Base-by-base conservation (phyloP, 441 rosid genomes). In the Bruguiera hainesii region DNA sequence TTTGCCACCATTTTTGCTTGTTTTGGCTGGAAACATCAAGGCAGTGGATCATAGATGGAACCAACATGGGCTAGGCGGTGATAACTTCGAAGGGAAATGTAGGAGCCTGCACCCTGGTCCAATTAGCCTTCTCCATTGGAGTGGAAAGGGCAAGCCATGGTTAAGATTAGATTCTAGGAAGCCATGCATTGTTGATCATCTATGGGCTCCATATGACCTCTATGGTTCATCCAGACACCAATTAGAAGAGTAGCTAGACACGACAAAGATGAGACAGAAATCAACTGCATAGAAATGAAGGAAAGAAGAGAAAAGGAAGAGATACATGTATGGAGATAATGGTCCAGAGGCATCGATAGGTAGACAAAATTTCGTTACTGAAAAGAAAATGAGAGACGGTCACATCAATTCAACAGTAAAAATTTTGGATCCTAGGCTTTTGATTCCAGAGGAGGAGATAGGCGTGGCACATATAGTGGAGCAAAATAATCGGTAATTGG, bases 71-170 rank as follows among this genome's bases (percentile, higher is more conserved):
- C 69, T 90, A 4, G 97, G 89, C 7, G 96, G 94, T 0, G 97
- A 87, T 62, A 87, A 89, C 35, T 71, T 83, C 13, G 83, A 81
- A 75, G 92, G 94, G 0, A 85, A 62, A 67, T 91, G 97, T 4
- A 77, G 97, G 75, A 80, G 74, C 2, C 73, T 91, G 72, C 94
- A 87, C 60, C 91, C 94, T 1, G 98, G 96, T 31, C 90, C 96
- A 0, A 77, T 86, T 8, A 86, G 93, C 57, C 83, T 89, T 29
- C 84, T 89, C 16, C 98, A 86, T 74, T 91, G 94, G 96, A 85
- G 91, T 55, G 96, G 98, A 0, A 87, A 86, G 67, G 96, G 94
- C 10, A 88, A 92, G 78, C 95, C 95, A 28, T 85, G 96, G 91
- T 49, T 81, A 59, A 86, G 98, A 72, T 58, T 84, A 51, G 91